Evolutionary conservation across 192 early-diverging fungal genomes (phyloP).

Genomic region (Coemansia sp.): DNA sequence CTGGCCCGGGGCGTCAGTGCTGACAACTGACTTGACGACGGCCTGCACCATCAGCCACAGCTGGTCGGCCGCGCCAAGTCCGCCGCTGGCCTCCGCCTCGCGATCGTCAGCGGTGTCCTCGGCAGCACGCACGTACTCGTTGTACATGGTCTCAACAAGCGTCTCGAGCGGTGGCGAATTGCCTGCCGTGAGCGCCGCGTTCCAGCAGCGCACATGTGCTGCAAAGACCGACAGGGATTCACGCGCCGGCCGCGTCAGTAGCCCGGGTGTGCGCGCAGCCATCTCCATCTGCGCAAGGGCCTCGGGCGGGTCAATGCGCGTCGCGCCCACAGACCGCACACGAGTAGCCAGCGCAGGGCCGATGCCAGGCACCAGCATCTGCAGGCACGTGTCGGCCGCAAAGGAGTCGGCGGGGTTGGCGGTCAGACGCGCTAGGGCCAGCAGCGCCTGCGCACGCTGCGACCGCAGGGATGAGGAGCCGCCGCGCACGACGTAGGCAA

Average conservation of each 20-base stretch:
- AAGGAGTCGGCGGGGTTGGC: conserved; percentile 36
- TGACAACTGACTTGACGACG: conserved; percentile 17
- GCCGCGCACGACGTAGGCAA: conserved; percentile 41
- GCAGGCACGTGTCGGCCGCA: conserved; percentile 24
- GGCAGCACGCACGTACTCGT: conserved; percentile 8
- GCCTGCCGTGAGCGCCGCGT: conserved; percentile 1
- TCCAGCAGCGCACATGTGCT: conserved; percentile 9
- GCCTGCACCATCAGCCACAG: conserved; percentile 25
- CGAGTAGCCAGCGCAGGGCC: conserved; percentile 7
- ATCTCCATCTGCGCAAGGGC: neutral
- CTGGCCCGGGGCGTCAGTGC: neutral
- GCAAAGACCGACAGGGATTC: conserved; percentile 19
- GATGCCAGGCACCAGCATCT: conserved; percentile 14
- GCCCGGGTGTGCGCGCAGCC: neutral
- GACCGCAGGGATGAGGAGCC: conserved; percentile 38
- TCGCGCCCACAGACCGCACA: conserved; percentile 2
- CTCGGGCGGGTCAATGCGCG: neutral
- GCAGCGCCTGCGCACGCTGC: conserved; percentile 29
- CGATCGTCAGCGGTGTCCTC: neutral
- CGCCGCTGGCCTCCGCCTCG: neutral
- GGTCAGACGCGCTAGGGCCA: conserved; percentile 32
- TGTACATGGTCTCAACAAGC: conserved; percentile 17
- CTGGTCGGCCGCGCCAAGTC: conserved; percentile 3
- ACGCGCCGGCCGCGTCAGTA: conserved; percentile 8
- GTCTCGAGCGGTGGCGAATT: conserved; percentile 1